Evolutionary conservation across 495 filamentous ascomycete species (phyloP), one percentile per base, ranked within the genome.

Genomic region (Neurospora tetrasperma): DNA sequence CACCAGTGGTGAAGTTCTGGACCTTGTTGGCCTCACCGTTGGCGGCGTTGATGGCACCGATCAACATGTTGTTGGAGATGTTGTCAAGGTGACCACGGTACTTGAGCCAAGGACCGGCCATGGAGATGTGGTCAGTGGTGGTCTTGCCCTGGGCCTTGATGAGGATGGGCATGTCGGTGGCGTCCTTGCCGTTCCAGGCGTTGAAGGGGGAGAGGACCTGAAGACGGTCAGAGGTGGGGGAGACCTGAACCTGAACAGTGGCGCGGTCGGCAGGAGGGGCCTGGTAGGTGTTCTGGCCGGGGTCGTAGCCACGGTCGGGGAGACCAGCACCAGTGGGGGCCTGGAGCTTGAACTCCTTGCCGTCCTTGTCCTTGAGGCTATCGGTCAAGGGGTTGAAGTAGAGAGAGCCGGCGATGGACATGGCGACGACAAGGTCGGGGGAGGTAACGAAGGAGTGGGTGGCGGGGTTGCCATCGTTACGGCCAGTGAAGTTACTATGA

Each of bases 41-140:
- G 76, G 91, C 95, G 74, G 89, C 87, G 85, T 98, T 99, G 86
- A 93, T 92, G 75, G 96, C 96, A 86, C 96, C 96, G 79, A 99
- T 98, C 83, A 99, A 85, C 94, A 98, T 97, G 89, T 99, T 99
- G 90, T 98, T 98, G 80, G 96, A 98, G 87, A 99, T 98, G 89
- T 99, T 99, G 88, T 99, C 96, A 81, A 99, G 88, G 83, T 99
- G 96, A 69, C 96, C 96, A 89, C 96, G 94, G 90, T 99, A 99
- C 88, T 99, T 99, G 84, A 99, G 89, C 96, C 96, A 99, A 68
- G 96, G 96, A 75, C 96, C 96, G 80, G 96, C 96, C 93, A 95
- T 98, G 73, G 96, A 98, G 85, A 99, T 99, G 87, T 98, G 96
- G 79, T 99, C 96, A 76, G 96, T 99, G 73, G 96, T 99, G 74